Evolutionary conservation across 208 protist genomes (phyloP), one percentile per base, ranked within the genome.

Genomic region (Trypanosoma conorhini): DNA sequence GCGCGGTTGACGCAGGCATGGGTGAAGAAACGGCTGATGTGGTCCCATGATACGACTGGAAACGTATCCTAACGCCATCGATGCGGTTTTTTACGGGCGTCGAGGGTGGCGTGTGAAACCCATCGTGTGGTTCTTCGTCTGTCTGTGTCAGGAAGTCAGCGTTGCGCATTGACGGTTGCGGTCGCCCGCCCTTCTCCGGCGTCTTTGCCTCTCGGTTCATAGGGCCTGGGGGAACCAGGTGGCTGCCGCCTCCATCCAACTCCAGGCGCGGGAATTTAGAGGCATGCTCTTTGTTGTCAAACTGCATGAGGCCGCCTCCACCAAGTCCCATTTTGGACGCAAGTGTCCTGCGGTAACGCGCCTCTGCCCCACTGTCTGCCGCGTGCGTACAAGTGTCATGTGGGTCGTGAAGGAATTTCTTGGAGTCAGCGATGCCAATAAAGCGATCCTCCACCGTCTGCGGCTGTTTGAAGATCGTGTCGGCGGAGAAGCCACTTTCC

Each of bases 381-480:
- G 33, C 1, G 33, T 64, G 24, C 26, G 30, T 12, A 19, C 42
- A 31, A 13, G 33, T 4, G 33, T 65, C 50, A 24, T n/a, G 35
- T n/a, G 65, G 50, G 33, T 77, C 58, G 52, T 66, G 72, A 19
- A 77, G 60, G 57, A 77, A 77, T 24, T 72, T 60, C 9, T 60
- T 66, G 59, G 54, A 72, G 52, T 77, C 65, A 5, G 40, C 72
- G n/a, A 72, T 40, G 13, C 63, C 72, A 67, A 77, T 77, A 56
- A 77, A 77, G 1, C 72, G 63, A 56, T 77, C 72, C 51, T 72
- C 63, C 28, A 46, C 59, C 17, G 28, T 26, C 13, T 50, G 24
- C 1, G 59, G 17, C 5, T 46, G 17, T 24, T 8, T 40, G 40
- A 70, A 59, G 48, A 24, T 55, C 13, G 46, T 33, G 26, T 62